Conservation (phyloP, 495 filamentous ascomycete genomes). For the Eremomyces bilateralis region DNA sequence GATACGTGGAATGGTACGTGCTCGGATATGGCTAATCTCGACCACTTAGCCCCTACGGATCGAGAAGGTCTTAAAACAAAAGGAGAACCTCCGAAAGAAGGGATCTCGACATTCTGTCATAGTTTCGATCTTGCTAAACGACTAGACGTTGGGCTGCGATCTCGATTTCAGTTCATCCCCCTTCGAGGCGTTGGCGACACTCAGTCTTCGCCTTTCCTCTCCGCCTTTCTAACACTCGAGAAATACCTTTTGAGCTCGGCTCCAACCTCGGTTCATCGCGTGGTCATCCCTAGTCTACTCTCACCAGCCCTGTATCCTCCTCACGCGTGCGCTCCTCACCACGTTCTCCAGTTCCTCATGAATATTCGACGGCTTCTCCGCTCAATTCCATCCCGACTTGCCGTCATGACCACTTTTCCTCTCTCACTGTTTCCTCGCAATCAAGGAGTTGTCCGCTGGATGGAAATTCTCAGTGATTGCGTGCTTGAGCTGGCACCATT, state of each 20-base stretch:
- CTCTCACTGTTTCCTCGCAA: conserved; percentile 60
- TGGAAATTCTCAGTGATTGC: conserved; percentile 66
- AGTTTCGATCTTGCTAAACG: conserved; percentile 79
- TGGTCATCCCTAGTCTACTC: conserved; percentile 65
- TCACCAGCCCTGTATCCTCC: conserved; percentile 64
- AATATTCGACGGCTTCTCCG: conserved; percentile 52
- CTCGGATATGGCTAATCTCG: too few relatives aligned
- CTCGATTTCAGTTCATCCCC: conserved; percentile 31
- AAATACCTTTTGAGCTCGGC: conserved; percentile 33
- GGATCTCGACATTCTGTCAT: conserved; percentile 45
- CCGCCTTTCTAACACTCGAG: conserved; percentile 38
- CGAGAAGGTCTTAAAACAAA: too few relatives aligned
- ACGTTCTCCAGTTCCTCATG: conserved; percentile 69
- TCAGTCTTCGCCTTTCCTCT: conserved; percentile 31
- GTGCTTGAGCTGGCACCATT: conserved; percentile 79
- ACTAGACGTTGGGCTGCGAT: conserved; percentile 33
- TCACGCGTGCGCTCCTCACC: conserved; percentile 38
- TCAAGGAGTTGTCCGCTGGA: conserved; percentile 65
- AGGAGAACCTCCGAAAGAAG: too few relatives aligned
- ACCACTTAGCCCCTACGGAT: too few relatives aligned
- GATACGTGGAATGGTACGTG: too few relatives aligned
- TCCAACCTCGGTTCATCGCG: conserved; percentile 46
- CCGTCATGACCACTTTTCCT: conserved; percentile 57
- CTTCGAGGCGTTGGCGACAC: conserved; percentile 23
- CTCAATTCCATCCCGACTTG: conserved; percentile 39